Evolutionary conservation across 257 asterid species (phyloP).

Genomic region (Henckelia pumila): DNA sequence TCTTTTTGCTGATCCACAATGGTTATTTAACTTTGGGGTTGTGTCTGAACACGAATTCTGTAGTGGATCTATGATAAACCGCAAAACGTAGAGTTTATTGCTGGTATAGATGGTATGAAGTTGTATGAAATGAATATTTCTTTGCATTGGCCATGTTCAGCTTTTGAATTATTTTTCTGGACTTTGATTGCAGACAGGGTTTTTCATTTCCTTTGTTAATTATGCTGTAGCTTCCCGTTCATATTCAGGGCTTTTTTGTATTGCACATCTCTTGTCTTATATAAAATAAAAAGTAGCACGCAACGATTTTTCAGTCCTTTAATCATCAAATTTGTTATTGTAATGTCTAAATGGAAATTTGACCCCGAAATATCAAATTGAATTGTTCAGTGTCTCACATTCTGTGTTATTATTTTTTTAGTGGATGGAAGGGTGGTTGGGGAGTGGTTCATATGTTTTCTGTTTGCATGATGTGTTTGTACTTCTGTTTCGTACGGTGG

Average conservation of each 20-base stretch:
- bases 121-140: neutral
- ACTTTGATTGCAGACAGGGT: neutral
- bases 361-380: neutral
- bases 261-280: neutral
- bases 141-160: neutral
- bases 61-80: neutral
- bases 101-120: neutral
- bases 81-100: neutral
- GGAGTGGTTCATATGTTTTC: too few species aligned
- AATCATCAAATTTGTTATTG: neutral
- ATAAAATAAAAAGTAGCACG: neutral
- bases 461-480: too few species aligned
- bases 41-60: constrained; percentile 7
- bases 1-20: neutral
- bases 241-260: neutral
- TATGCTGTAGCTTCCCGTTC: neutral
- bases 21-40: neutral
- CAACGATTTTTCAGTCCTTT: neutral
- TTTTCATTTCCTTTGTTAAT: neutral
- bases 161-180: too few species aligned
- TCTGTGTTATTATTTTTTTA: neutral
- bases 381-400: neutral
- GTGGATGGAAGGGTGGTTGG: neutral
- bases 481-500: too few species aligned
- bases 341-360: neutral